Evolutionary conservation across 345 rosid genomes (phyloP).

Genomic region (Eucalyptus cloeziana): DNA sequence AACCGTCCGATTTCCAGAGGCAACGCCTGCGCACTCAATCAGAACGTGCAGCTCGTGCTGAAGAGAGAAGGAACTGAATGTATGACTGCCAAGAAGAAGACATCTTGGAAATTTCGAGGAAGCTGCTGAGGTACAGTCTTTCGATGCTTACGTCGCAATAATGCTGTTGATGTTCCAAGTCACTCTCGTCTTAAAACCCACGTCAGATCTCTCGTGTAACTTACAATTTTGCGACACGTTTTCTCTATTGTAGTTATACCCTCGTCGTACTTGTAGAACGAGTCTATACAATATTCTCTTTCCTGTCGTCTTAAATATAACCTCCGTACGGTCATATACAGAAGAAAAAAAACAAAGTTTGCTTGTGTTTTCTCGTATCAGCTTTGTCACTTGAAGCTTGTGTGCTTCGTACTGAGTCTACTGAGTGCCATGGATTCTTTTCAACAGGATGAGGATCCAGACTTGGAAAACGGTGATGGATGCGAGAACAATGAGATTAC

Average conservation of each 20-base stretch:
- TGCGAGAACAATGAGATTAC: too few relatives aligned
- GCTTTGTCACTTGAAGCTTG: neutral
- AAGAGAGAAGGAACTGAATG: neutral
- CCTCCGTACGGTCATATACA: neutral
- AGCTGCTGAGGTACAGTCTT: conserved; percentile 8
- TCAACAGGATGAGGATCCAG: neutral
- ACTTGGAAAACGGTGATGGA: conserved; percentile 10
- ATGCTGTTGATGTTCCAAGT: neutral
- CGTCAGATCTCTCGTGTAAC: neutral
- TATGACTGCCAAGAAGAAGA: conserved; percentile 6
- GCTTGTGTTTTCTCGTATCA: neutral
- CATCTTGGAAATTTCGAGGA: conserved; percentile 45
- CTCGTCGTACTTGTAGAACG: neutral
- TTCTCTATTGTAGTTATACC: neutral
- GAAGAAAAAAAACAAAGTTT: neutral
- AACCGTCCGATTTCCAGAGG: neutral
- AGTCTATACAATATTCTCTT: neutral
- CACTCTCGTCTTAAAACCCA: neutral
- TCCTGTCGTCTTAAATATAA: neutral
- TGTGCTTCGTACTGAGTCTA: neutral
- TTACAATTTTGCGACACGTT: neutral
- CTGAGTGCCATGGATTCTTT: conserved; percentile 3
- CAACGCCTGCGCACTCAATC: neutral
- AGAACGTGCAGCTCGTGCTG: neutral
- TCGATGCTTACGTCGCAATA: neutral